Conservation (phyloP, 257 asterid genomes). For the Capsicum pubescens region DNA sequence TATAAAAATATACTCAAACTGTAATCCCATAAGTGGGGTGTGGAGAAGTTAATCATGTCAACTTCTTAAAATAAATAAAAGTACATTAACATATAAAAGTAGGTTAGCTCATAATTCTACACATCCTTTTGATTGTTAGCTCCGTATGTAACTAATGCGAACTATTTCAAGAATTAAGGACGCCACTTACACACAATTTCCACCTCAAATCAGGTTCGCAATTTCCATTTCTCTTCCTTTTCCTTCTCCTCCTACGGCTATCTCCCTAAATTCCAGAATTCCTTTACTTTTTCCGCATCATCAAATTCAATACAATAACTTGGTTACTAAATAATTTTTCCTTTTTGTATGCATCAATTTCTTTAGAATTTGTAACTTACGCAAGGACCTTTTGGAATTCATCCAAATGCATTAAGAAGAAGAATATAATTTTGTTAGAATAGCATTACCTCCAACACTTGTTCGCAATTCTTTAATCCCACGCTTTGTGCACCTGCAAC, state of each 20-base stretch:
- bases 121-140: not conserved
- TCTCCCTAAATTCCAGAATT: not conserved
- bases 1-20: too few species aligned
- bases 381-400: slow-evolving; percentile 12
- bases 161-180: not conserved
- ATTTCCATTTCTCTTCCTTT: not conserved
- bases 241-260: not conserved
- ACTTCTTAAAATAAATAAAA: slow-evolving; percentile 5
- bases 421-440: not conserved
- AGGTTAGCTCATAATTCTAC: not conserved
- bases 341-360: not conserved
- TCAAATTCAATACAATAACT: not conserved
- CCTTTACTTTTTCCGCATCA: not conserved
- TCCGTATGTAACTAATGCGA: not conserved
- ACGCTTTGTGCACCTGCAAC: slow-evolving; percentile 79
- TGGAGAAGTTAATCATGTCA: not conserved
- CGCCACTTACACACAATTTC: not conserved
- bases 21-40: too few species aligned
- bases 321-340: not conserved
- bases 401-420: not conserved
- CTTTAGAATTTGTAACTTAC: not conserved
- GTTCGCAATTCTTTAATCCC: slow-evolving; percentile 69
- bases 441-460: slow-evolving; percentile 67
- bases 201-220: not conserved
- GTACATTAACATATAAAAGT: not conserved